Percentiles rank a stretch among this genome's conserved stretches.
phyloP scores from a whole-genome alignment of 768 basidiomycete species.

The Amanita brunnescens region DNA sequence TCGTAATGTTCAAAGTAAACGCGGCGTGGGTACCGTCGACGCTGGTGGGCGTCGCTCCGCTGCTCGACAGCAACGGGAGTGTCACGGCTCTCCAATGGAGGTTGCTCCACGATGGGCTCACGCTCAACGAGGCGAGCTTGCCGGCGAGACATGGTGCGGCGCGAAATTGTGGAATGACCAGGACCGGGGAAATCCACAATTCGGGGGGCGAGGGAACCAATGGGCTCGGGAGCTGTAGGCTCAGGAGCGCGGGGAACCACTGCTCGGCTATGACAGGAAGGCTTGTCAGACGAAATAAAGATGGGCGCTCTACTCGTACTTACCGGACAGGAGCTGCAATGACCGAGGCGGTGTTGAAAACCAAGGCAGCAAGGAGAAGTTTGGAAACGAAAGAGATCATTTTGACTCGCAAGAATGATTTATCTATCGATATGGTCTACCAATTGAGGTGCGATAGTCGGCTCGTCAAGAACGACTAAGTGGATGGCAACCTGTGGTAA shows the following conservation, averaged over 20 bases:
- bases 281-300: neutral
- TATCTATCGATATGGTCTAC: slow-evolving; percentile 18
- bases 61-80: slow-evolving; percentile 13
- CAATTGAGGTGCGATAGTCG: slow-evolving; percentile 5
- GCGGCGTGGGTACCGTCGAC: slow-evolving; percentile 21
- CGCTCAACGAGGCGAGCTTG: slow-evolving; percentile 18
- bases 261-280: slow-evolving; percentile 17
- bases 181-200: slow-evolving; percentile 21
- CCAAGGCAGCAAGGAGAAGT: slow-evolving; percentile 29
- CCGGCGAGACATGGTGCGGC: slow-evolving; percentile 16
- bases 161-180: slow-evolving; percentile 7
- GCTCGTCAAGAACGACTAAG: slow-evolving; percentile 11
- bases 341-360: slow-evolving; percentile 27
- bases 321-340: slow-evolving; percentile 33
- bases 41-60: neutral
- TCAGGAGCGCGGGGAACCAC: slow-evolving; percentile 18
- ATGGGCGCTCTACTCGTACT: slow-evolving; percentile 3
- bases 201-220: slow-evolving; percentile 15
- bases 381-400: slow-evolving; percentile 32
- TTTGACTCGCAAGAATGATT: slow-evolving; percentile 25
- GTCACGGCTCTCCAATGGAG: slow-evolving; percentile 20
- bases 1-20: slow-evolving; percentile 21
- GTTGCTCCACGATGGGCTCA: slow-evolving; percentile 16
- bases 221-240: slow-evolving; percentile 17
- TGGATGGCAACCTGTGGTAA: slow-evolving; percentile 30